Base-by-base conservation (phyloP, 345 rosid genomes). In the Camelina laxa region DNA sequence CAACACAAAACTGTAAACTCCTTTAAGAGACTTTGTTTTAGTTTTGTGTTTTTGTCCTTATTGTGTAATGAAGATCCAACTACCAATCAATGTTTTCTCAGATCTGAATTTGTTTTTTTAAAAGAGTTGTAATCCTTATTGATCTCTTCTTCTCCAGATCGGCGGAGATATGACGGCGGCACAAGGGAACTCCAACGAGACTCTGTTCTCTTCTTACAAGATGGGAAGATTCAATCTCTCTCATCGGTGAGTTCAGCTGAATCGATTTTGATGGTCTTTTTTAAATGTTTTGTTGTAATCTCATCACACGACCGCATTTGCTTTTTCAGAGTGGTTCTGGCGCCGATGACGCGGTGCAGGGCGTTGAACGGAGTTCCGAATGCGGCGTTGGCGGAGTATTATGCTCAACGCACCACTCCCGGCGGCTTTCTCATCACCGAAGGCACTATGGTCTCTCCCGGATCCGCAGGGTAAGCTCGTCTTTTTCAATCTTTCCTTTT, bases 261-360 rank as follows among this genome's bases (percentile, higher is more conserved):
- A 58, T 31, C 12, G 4, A 33, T 57, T 63, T 42, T 13, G 10
- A 24, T 50, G 38, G 9, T 47, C 21, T 63, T 20, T 31, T 27
- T 2, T 1, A 36, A n/a, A 33, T 22, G 17, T 7, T n/a, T 57
- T 58, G 22, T 42, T 7, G 54, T 20, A 14, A 16, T 64, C 58
- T 77, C 35, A 47, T 45, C 9, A 16, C 10, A 7, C 44, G 31
- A 17, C 35, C 11, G 42, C 42, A 65, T 57, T 54, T 21, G 36
- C 55, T 48, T 55, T 56, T 41, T 59, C 83, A 94, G 98, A 85
- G 82, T 94, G 73, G 96, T 91, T 81, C 84, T 91, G 15, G 97
- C 96, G 47, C 98, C 97, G 7, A 64, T 93, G 97, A 89, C 93
- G 8, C 82, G 98, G 72, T 90, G 97, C 84, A 86, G 98, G 72